Evolutionary conservation across 495 filamentous ascomycete genomes (phyloP), one percentile per base, ranked within the genome.

Genomic region (Aspergillus affinis): DNA sequence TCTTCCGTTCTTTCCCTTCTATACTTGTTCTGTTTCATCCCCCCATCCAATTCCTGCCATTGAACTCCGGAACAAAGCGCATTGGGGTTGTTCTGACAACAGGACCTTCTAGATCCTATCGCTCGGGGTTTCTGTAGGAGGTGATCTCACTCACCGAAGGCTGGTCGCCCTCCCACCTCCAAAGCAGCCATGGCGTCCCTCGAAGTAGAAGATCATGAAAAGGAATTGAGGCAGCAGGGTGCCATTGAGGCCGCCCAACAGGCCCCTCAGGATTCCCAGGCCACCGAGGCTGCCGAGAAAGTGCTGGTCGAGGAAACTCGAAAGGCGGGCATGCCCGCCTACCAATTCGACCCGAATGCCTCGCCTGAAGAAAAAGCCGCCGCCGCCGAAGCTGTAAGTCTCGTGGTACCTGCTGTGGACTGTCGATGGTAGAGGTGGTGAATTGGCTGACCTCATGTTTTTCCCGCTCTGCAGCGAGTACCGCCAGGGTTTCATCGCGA

Each of bases 341-440:
- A 88, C 71, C 85, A 88, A 65, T 98, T 97, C 75, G 82, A 98
- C 69, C 91, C 94, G 3, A 69, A 97, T 78, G 92, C 93, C 26
- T 86, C 82, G 19, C 83, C 90, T 0, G 90, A 91, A 72, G 83
- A 93, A 68, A 98, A 98, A 78, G 86, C 83, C 51, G 88, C 88
- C 23, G 88, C 89, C 61, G 87, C 88, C 5, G 81, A 82, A 82
- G 83, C 87, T 62, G 94, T 97, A 84, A 57, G 88, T 83, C 27
- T 29, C n/a, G n/a, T n/a, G n/a, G 53, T n/a, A 8, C 23, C 50
- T 18, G 44, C 9, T 26, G 21, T 7, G 17, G 3, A 9, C 13
- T 47, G 9, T 19, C n/a, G 12, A 2, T 23, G 9, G 20, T 17
- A 8, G 48, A 6, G 20, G 15, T 57, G 41, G 51, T n/a, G 54